Evolutionary conservation across 2,329 filamentous ascomycete species (phyloP).

Genomic region (Penicillium sumatraense): DNA sequence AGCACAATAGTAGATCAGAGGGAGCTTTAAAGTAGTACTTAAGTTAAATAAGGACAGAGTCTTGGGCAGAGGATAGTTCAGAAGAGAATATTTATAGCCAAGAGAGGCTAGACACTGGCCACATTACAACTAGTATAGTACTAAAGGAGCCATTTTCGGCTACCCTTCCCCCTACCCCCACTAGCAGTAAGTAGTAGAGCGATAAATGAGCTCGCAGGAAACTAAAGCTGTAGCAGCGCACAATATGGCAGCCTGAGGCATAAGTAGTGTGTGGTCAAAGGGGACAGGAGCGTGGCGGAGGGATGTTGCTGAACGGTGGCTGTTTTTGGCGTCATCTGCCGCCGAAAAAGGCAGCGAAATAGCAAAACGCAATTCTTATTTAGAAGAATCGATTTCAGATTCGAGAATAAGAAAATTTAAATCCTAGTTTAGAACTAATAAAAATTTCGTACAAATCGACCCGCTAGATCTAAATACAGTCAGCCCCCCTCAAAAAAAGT

Average conservation of each 20-base stretch:
- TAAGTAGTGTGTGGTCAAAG: constrained; percentile 14
- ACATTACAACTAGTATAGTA: constrained; percentile 6
- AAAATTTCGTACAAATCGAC: no score
- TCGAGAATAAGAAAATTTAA: no score
- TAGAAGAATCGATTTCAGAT: neutral
- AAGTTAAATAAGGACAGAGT: constrained; percentile 3
- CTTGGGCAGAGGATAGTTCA: neutral
- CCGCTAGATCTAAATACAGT: no score
- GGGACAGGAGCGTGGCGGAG: constrained; percentile 18
- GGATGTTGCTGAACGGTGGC: constrained; percentile 18
- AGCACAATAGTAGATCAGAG: constrained; percentile 3
- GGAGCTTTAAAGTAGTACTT: constrained; percentile 7
- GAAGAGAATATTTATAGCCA: constrained; percentile 11
- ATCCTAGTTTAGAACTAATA: no score
- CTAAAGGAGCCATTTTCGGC: constrained; percentile 14
- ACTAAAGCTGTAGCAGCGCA: constrained; percentile 4
- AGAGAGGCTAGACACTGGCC: constrained; percentile 6
- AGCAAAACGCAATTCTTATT: constrained; percentile 19
- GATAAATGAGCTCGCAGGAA: constrained; percentile 3
- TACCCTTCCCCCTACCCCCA: neutral
- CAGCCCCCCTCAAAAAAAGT: no score
- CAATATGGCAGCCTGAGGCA: constrained; percentile 8
- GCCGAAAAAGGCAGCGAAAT: constrained; percentile 18
- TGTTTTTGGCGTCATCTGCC: constrained; percentile 14
- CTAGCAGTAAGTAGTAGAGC: constrained; percentile 5